These are phyloP conservation scores for Cinnamomum micranthum DNA, from an alignment of 164 flowering plant species.

Conservation along the genomic window DNA sequence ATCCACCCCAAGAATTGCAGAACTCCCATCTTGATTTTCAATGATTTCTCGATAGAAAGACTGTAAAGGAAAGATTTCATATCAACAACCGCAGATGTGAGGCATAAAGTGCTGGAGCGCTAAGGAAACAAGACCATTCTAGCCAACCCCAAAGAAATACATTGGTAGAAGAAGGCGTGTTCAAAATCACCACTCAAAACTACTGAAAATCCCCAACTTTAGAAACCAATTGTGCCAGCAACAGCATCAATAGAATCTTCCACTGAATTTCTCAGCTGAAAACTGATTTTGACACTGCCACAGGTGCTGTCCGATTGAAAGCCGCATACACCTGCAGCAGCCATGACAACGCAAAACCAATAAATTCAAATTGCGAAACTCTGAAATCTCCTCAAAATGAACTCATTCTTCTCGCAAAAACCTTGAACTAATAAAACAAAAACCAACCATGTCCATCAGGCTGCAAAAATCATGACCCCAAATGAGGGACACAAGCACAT, in stretches of 20 bases:
- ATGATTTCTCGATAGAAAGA: constrained; percentile 36
- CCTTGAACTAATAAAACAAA: constrained; percentile 37
- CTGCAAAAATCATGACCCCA: constrained; percentile 77
- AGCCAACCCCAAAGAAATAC: constrained; percentile 63
- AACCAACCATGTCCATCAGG: constrained; percentile 78
- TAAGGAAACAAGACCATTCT: constrained; percentile 52
- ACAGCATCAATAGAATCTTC: constrained; percentile 50
- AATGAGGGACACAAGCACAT: constrained; percentile 26
- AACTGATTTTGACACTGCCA: constrained; percentile 12
- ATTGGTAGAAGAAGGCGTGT: constrained; percentile 45
- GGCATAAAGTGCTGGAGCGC: constrained; percentile 46
- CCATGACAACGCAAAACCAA: constrained; percentile 69
- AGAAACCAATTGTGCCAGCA: constrained; percentile 41
- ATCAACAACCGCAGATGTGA: constrained; percentile 54
- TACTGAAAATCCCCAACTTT: constrained; percentile 16
- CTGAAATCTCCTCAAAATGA: constrained; percentile 27
- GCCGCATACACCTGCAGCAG: constrained; percentile 67
- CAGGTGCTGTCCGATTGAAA: constrained; percentile 28
- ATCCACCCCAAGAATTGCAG: constrained; percentile 9
- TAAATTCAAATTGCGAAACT: constrained; percentile 21
- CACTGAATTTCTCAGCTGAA: constrained; percentile 39
- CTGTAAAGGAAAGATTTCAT: constrained; percentile 64
- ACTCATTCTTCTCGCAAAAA: constrained; percentile 36
- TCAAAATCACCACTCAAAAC: constrained; percentile 17
- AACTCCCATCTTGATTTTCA: constrained; percentile 15